Evolutionary conservation across 768 basidiomycete genomes (phyloP).

Genomic region (Suillus paluster): DNA sequence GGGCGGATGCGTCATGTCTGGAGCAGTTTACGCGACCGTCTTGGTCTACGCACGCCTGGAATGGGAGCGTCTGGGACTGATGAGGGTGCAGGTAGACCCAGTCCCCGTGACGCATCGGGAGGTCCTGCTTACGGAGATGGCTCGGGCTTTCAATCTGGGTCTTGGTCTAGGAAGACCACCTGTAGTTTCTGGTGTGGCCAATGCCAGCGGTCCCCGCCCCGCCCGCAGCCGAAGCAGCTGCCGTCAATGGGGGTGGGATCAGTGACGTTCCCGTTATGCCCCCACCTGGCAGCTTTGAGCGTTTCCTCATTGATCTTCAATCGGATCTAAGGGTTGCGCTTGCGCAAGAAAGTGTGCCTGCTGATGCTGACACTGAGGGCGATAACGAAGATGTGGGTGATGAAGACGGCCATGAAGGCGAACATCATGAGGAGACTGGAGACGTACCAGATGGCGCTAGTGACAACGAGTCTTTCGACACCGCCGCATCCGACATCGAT

Average conservation of each 20-base stretch:
- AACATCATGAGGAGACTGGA: not conserved
- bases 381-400: conserved; percentile 19
- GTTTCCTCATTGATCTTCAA: conserved; percentile 81
- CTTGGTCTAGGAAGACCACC: conserved; percentile 48
- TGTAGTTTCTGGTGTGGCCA: conserved; percentile 18
- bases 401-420: conserved; percentile 18
- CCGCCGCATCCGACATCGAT: conserved; percentile 16
- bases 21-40: conserved; percentile 69
- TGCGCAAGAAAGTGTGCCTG: conserved; percentile 39
- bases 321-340: conserved; percentile 69
- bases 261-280: conserved; percentile 29
- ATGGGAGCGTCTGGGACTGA: conserved; percentile 19
- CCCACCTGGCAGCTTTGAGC: conserved; percentile 75
- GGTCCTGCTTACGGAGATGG: conserved; percentile 80
- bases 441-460: not conserved
- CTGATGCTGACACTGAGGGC: conserved; percentile 13
- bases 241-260: conserved; percentile 10
- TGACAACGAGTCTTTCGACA: conserved; percentile 8
- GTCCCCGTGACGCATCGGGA: conserved; percentile 58
- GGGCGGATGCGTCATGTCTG: conserved; percentile 65
- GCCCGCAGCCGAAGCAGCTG: not conserved
- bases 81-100: conserved; percentile 14
- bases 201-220: conserved; percentile 14
- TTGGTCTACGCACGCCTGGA: conserved; percentile 51
- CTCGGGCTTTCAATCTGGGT: conserved; percentile 76